Evolutionary conservation across 768 basidiomycete genomes (phyloP), one percentile per base, ranked within the genome.

Genomic region (Panellus pusillus): DNA sequence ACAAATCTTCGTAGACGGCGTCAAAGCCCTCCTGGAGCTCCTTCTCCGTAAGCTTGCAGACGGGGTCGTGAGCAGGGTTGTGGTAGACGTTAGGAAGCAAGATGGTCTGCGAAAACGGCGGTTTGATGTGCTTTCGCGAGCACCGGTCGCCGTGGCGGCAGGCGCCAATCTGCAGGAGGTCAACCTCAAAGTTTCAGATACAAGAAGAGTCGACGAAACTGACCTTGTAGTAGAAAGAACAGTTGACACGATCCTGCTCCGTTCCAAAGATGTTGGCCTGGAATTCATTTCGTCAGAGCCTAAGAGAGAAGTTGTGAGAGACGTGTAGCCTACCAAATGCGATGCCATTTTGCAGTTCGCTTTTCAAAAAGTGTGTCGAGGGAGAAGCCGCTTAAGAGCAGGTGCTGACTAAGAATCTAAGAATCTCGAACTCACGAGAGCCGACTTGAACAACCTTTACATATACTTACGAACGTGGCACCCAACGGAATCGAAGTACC

Each of bases 101-200:
- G 41, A 99, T 93, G 4, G 97, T 98, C 66, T 98, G 95, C 13
- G 94, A 97, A 71, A 96, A 98, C 4, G 95, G 93, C 3, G 96
- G 96, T 67, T 90, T 88, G 72, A 98, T 98, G 72, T 99, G 97
- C 70, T 98, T 98, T 65, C 96, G 82, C 4, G 97, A 98, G 72
- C 97, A 99, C 52, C 97, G 84, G 65, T 99, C 97, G 31, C 97
- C 97, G 71, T 99, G 97, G 49, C 97, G 81, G 73, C 97, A 99
- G 43, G 97, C 97, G 54, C 97, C 97, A 75, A 99, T 99, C 90
- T 95, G 53, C 35, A 45, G 45, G 55, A 47, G 38, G 53, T 14
- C 44, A 20, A n/a, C 42, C 50, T 57, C 44, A 47, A 35, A 39
- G 42, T 61, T 38, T 55, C 54, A 36, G 46, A 55, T 52, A n/a